phyloP scores from a whole-genome alignment of 2,329 filamentous ascomycete genomes.

The Tolypocladium ophioglossoides region DNA sequence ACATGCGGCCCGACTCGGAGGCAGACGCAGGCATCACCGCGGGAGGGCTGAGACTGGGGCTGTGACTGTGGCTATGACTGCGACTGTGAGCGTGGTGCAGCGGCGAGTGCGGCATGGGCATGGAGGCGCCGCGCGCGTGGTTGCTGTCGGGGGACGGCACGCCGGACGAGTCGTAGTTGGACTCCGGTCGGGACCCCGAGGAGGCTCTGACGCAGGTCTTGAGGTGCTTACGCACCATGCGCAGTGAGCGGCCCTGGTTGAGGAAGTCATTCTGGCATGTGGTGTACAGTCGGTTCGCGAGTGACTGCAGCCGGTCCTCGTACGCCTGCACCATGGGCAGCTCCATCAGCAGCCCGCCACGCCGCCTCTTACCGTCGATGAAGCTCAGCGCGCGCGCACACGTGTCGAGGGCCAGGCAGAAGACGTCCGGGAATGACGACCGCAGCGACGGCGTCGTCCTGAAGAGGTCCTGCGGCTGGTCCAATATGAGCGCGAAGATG shows the following conservation, averaged over 20 bases:
- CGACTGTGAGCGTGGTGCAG: too few species aligned
- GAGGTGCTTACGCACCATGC: constrained; percentile 16
- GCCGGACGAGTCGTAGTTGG: constrained; percentile 9
- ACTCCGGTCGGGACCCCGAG: constrained; percentile 4
- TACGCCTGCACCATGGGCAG: constrained; percentile 11
- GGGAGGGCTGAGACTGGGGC: background rate
- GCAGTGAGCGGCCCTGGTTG: constrained; percentile 12
- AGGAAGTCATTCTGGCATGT: constrained; percentile 18
- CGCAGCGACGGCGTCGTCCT: constrained; percentile 9
- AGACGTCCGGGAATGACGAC: constrained; percentile 15
- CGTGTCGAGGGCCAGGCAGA: constrained; percentile 19
- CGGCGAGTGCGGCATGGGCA: constrained; percentile 11
- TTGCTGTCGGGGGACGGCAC: constrained; percentile 5
- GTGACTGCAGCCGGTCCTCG: constrained; percentile 11
- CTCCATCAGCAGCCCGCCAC: constrained; percentile 8
- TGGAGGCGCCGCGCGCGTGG: background rate
- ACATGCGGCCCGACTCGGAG: constrained; percentile 7
- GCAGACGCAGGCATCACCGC: background rate
- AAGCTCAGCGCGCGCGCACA: constrained; percentile 18
- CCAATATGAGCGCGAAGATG: constrained; percentile 10
- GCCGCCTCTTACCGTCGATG: constrained; percentile 10
- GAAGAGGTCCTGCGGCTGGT: constrained; percentile 11
- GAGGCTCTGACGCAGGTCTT: constrained; percentile 15
- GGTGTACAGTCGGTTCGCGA: constrained; percentile 15
- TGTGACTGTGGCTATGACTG: too few species aligned